These are phyloP conservation scores for Lichtheimia ornata DNA, from an alignment of 371 early-diverging fungal genomes.

Conservation along the genomic window DNA sequence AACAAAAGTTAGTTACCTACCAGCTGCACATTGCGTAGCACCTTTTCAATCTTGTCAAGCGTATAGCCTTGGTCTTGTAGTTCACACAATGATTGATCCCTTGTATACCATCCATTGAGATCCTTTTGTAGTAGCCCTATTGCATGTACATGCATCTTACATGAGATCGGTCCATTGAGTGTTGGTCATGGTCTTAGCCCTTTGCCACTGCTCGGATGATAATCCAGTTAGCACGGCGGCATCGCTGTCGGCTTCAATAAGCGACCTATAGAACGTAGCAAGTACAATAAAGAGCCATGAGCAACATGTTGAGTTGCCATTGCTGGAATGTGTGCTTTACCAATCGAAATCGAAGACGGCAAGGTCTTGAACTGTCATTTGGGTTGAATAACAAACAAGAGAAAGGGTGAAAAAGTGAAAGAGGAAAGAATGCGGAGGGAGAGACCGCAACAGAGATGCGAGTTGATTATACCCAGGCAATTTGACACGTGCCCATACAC, in stretches of 20 bases:
- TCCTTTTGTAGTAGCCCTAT: neutral
- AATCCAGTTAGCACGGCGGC: slow-evolving; percentile 57
- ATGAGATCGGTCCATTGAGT: slow-evolving; percentile 77
- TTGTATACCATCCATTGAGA: slow-evolving; percentile 7
- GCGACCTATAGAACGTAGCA: slow-evolving; percentile 45
- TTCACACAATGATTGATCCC: slow-evolving; percentile 53
- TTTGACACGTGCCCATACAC: too few species aligned
- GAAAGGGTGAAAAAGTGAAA: slow-evolving; percentile 1
- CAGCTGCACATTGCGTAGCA: slow-evolving; percentile 59
- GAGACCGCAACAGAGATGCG: neutral
- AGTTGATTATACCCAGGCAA: too few species aligned
- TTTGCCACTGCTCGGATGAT: slow-evolving; percentile 36
- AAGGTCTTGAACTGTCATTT: slow-evolving; percentile 27
- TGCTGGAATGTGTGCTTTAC: slow-evolving; percentile 23
- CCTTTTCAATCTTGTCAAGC: slow-evolving; percentile 47
- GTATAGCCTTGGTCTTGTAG: slow-evolving; percentile 57
- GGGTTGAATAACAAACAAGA: neutral
- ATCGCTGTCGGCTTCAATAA: slow-evolving; percentile 77
- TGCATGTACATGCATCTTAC: slow-evolving; percentile 33
- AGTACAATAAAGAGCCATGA: neutral
- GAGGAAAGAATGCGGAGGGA: neutral
- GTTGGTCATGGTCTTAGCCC: slow-evolving; percentile 21
- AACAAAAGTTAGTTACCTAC: slow-evolving; percentile 41
- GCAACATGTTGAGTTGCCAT: neutral
- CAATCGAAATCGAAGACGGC: slow-evolving; percentile 80